phyloP scores from a whole-genome alignment of 2,329 filamentous ascomycete species.

The Xylaria hypoxylon region DNA sequence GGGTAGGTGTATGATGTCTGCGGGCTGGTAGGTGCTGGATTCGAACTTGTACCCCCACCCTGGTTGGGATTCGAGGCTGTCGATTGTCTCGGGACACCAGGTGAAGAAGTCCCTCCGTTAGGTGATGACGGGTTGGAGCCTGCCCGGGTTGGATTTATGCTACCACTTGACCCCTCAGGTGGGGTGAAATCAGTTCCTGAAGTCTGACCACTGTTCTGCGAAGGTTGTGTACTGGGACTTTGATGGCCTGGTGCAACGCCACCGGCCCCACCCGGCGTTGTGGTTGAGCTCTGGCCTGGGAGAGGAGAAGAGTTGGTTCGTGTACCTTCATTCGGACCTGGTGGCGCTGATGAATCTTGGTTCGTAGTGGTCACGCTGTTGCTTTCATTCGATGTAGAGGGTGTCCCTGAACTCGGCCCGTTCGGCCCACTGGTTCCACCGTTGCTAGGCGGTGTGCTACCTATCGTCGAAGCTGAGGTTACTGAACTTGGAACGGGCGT shows the following conservation, averaged over 20 bases:
- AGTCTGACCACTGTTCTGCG: constrained; percentile 21
- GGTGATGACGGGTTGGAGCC: constrained; percentile 23
- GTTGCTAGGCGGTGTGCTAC: constrained; percentile 25
- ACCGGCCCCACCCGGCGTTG: constrained; percentile 34
- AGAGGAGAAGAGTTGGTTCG: constrained; percentile 25
- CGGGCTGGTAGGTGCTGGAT: constrained; percentile 28
- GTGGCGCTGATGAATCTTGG: constrained; percentile 30
- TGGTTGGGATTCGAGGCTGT: constrained; percentile 28
- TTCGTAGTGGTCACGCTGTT: constrained; percentile 13
- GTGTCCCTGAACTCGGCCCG: constrained; percentile 6
- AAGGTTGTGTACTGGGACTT: constrained; percentile 27
- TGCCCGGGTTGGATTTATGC: constrained; percentile 25
- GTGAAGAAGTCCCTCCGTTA: constrained; percentile 18
- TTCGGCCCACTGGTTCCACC: constrained; percentile 27
- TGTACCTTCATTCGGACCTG: constrained; percentile 28
- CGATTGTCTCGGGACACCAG: constrained; percentile 25
- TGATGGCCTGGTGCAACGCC: constrained; percentile 38
- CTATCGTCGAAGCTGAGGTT: constrained; percentile 8
- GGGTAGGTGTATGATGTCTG: constrained; percentile 43
- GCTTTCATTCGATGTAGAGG: constrained; percentile 19
- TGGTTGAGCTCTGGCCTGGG: constrained; percentile 27
- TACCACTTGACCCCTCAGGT: constrained; percentile 20
- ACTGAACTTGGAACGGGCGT: neutral
- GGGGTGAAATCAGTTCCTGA: constrained; percentile 17
- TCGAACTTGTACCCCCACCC: constrained; percentile 21